Base-by-base conservation (phyloP, 2,329 filamentous ascomycete species). In the Sodiomyces alkalinus region DNA sequence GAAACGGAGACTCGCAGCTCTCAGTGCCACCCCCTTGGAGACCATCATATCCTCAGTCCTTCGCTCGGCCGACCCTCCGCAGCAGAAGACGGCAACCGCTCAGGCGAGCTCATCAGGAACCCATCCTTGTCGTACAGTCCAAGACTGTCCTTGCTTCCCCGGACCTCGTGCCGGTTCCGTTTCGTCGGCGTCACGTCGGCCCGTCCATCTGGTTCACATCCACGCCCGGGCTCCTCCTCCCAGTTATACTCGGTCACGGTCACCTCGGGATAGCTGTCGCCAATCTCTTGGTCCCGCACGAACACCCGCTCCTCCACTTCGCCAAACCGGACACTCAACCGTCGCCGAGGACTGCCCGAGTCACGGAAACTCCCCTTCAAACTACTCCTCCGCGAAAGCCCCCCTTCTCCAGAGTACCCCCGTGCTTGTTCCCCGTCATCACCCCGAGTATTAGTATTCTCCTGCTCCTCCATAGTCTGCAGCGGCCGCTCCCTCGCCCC, bases 51-150 rank as follows among this genome's bases (percentile, higher is more conserved):
- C 29, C 47, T 43, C 37, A 47, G 28, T 20, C 40, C 33, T 23
- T 39, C 34, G 9, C 25, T 40, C 25, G 38, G 36, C 8, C 27
- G 20, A 2, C 23, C 13, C 12, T 30, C 31, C 2, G 15, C 14
- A 13, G 20, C 26, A 4, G 27, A 23, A 5, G 27, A 29, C n/a
- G 34, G 19, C 11, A 49, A 43, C 33, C 49, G 41, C n/a, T 52
- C 52, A 3, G 57, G 59, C 16, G 57, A 58, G 17, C 45, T 43
- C 33, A 56, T 47, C 32, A 62, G 38, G 28, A 63, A 63, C 2
- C 58, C 60, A 17, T 63, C 55, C 27, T 49, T 42, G 33, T 63
- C 58, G 34, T 64, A 64, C 27, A 60, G 29, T 2, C 53, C 55
- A 17, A 56, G 32, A 19, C 54, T 62, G 13, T 59, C 56, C 1